A percentile compares a stretch with the other conserved stretches of the same genome.
Evolutionary conservation across 1,139 yeast species (phyloP).

Genomic region (Saccharomyces hybrid): DNA sequence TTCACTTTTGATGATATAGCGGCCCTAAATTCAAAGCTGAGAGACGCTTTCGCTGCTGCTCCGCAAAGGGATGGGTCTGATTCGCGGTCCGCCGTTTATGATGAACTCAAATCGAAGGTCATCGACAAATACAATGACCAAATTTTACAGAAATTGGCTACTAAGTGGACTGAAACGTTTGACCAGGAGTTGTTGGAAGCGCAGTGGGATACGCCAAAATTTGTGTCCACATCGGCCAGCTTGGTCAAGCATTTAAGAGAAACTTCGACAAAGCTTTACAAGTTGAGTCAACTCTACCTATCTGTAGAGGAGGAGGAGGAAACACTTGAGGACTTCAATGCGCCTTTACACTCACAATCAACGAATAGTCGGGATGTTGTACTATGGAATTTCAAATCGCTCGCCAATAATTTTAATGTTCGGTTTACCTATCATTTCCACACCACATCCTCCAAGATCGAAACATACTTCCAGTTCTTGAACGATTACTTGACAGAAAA

Average conservation of each 20-base stretch:
- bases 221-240: conserved; percentile 13
- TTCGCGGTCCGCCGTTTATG: not conserved
- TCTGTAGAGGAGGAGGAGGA: not conserved
- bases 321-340: not conserved
- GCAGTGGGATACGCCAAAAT: conserved; percentile 26
- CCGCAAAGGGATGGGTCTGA: not conserved
- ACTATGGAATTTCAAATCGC: conserved; percentile 51
- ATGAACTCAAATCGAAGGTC: not conserved
- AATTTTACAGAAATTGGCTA: conserved; percentile 2
- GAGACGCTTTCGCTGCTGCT: not conserved
- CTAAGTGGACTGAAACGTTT: conserved; percentile 9
- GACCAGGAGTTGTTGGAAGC: conserved; percentile 13
- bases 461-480: conserved; percentile 51
- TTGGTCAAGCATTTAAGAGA: conserved; percentile 12
- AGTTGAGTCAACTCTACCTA: conserved; percentile 38
- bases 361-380: conserved; percentile 36
- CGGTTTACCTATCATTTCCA: conserved; percentile 75
- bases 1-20: conserved; percentile 2
- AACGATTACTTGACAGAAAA: conserved; percentile 33
- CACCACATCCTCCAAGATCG: conserved; percentile 31
- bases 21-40: conserved; percentile 6
- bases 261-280: conserved; percentile 30
- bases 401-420: conserved; percentile 50
- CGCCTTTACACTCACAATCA: not conserved
- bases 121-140: conserved; percentile 1